Conservation (phyloP, 805 yeast genomes). For the Candida ortonii region DNA sequence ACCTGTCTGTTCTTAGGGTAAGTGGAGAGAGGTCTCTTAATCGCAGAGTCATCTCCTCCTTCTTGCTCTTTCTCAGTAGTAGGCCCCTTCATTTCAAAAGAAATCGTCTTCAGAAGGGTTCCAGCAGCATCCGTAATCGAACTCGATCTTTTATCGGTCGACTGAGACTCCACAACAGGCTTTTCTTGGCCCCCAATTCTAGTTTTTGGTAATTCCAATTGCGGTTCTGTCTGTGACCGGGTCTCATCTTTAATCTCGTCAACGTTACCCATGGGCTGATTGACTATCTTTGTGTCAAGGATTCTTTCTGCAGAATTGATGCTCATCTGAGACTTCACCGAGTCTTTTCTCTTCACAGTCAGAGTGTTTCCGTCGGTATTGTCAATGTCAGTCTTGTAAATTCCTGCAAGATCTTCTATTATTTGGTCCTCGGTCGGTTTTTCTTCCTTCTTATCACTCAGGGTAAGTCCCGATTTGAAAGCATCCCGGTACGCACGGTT, state of each 20-base stretch:
- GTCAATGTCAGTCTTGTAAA: conserved; percentile 34
- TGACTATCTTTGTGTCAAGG: conserved; percentile 22
- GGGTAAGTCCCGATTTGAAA: conserved; percentile 15
- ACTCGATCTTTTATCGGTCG: conserved; percentile 1
- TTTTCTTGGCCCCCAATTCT: conserved; percentile 2
- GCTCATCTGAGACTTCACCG: conserved; percentile 29
- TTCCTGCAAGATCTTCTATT: conserved; percentile 30
- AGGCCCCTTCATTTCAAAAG: conserved; percentile 15
- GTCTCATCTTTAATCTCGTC: too few relatives aligned
- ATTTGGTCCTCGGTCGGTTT: conserved; percentile 25
- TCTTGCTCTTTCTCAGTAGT: conserved; percentile 13
- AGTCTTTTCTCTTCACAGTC: conserved; percentile 29
- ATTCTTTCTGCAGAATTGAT: conserved; percentile 28
- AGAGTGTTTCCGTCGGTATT: conserved; percentile 28
- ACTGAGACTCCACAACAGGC: not conserved
- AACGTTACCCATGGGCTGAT: conserved; percentile 15
- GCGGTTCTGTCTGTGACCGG: conserved; percentile 24
- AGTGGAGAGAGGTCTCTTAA: not conserved
- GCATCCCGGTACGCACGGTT: conserved; percentile 14
- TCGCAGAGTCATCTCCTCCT: conserved; percentile 1
- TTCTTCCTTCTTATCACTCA: conserved; percentile 11
- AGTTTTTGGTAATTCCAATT: conserved; percentile 15
- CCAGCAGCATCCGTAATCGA: conserved; percentile 24
- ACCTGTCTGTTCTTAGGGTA: conserved; percentile 16
- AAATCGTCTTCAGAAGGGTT: conserved; percentile 19